phyloP scores from a whole-genome alignment of 257 asterid species.

The Solanum phureja region DNA sequence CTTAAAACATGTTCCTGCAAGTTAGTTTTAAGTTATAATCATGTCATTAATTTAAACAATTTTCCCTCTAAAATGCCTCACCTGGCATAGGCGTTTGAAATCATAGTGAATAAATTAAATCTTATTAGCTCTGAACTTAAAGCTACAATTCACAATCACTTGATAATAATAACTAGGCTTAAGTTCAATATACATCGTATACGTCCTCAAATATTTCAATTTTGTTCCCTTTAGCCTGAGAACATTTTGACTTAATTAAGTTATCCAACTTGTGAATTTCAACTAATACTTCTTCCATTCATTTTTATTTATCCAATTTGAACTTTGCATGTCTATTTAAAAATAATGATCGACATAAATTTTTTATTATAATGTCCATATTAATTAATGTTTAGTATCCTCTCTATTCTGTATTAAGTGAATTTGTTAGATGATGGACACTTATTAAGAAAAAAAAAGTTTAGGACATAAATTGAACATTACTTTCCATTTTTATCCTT shows the following conservation, averaged over 20 bases:
- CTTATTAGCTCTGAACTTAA: too few species aligned
- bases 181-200: too few species aligned
- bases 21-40: neutral
- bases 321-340: too few species aligned
- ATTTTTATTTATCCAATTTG: too few species aligned
- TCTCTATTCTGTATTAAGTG: neutral
- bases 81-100: neutral
- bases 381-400: neutral
- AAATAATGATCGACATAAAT: fast-evolving
- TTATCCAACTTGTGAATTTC: neutral
- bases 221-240: too few species aligned
- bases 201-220: too few species aligned
- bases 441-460: neutral
- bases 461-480: neutral
- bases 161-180: too few species aligned
- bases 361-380: too few species aligned
- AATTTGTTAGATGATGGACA: neutral
- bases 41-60: neutral
- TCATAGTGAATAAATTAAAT: neutral
- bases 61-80: neutral
- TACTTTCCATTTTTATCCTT: neutral
- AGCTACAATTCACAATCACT: too few species aligned
- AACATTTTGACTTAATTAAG: neutral
- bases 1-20: neutral
- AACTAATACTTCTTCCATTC: neutral